phyloP scores from a whole-genome alignment of 495 filamentous ascomycete genomes.

The Penicillium antarcticum region DNA sequence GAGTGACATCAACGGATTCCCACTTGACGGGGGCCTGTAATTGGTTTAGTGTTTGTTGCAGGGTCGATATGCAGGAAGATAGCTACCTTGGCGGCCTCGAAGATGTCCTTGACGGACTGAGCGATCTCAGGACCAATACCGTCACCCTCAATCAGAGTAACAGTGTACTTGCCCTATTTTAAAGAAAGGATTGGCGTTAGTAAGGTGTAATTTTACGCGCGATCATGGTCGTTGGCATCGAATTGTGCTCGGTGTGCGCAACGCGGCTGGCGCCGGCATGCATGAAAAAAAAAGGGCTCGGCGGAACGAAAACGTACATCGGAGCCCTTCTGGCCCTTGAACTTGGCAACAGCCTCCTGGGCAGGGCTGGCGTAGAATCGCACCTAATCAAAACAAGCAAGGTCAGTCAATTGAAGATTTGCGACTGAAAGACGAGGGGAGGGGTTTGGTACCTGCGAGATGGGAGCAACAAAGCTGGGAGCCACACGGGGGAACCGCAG shows the following conservation, averaged over 20 bases:
- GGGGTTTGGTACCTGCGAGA: constrained; percentile 50
- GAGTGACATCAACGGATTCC: constrained; percentile 96
- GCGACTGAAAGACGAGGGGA: constrained; percentile 6
- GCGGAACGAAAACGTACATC: constrained; percentile 56
- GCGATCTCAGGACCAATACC: constrained; percentile 98
- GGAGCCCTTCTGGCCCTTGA: constrained; percentile 81
- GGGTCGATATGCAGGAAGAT: constrained; percentile 11
- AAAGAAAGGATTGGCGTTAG: constrained; percentile 9
- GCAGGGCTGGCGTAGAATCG: constrained; percentile 50
- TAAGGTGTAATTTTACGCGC: constrained; percentile 3
- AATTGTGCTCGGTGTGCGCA: background rate
- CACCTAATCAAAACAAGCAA: constrained; percentile 25
- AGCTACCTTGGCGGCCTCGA: constrained; percentile 83
- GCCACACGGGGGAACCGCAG: constrained; percentile 48
- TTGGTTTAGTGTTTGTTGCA: constrained; percentile 22
- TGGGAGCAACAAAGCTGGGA: constrained; percentile 44
- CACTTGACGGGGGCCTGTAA: constrained; percentile 88
- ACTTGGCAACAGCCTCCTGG: constrained; percentile 82
- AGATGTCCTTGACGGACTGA: constrained; percentile 97
- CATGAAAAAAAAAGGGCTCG: constrained; percentile 20
- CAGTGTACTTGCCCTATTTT: constrained; percentile 82
- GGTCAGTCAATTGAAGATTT: constrained; percentile 26
- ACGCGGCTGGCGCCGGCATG: constrained; percentile 23
- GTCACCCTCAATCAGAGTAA: constrained; percentile 97
- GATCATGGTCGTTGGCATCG: background rate